A percentile compares a stretch with the other conserved stretches of the same genome.
Conservation (phyloP, 495 filamentous ascomycete species). For the Neurospora sp. region DNA sequence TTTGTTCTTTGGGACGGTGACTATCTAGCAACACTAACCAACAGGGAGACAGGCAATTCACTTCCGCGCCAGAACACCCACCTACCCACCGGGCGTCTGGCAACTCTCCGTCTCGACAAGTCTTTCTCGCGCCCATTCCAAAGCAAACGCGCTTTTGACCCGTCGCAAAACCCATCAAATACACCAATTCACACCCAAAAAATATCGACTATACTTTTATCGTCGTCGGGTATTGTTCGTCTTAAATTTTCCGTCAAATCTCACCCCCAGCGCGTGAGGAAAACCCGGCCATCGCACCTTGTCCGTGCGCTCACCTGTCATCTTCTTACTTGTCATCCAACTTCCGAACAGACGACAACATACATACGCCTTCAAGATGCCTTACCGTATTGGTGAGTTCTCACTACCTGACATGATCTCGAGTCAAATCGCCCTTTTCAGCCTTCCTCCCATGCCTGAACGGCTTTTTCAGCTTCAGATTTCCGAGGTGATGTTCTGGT, state of each 20-base stretch:
- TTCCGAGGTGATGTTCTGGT: background rate
- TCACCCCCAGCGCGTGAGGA: background rate
- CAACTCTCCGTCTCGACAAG: background rate
- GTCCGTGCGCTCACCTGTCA: background rate
- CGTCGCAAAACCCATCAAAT: background rate
- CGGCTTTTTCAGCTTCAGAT: background rate
- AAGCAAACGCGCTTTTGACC: background rate
- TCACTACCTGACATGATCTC: background rate
- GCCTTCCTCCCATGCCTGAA: background rate
- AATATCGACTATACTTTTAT: background rate
- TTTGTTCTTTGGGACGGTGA: background rate
- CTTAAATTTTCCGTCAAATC: no score
- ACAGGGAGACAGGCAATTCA: background rate
- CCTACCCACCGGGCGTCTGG: background rate
- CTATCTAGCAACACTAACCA: background rate
- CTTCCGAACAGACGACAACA: background rate
- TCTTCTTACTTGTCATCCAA: background rate
- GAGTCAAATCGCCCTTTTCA: background rate
- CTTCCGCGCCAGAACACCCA: background rate
- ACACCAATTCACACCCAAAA: background rate
- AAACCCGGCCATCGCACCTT: background rate
- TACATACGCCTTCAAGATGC: conserved; percentile 10
- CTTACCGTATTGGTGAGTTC: conserved; percentile 28
- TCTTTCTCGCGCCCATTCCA: background rate
- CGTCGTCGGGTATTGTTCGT: background rate